These are phyloP conservation scores for Crucibulum parvulum DNA, from an alignment of 1,284 basidiomycete genomes.

Conservation along the genomic window DNA sequence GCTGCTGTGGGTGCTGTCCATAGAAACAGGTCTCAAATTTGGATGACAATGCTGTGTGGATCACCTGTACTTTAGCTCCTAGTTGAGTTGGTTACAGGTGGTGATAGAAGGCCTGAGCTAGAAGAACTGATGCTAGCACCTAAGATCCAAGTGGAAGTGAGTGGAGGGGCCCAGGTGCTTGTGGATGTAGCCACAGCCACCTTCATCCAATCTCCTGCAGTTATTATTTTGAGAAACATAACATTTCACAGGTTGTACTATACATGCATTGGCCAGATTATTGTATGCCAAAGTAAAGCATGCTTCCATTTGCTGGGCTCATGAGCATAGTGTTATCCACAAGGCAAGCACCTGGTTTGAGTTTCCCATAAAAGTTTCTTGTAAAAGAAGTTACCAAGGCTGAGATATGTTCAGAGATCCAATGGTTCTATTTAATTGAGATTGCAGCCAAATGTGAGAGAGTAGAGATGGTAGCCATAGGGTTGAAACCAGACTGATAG, in stretches of 20 bases:
- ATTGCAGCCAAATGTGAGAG: constrained; percentile 91
- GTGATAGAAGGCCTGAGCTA: no score
- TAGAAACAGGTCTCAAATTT: no score
- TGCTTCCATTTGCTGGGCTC: constrained; percentile 92
- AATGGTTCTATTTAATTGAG: constrained; percentile 87
- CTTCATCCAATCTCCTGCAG: no score
- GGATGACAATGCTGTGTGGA: no score
- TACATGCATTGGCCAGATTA: constrained; percentile 5
- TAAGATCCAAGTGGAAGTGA: no score
- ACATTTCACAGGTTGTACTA: constrained; percentile 13
- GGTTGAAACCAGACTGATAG: constrained; percentile 96
- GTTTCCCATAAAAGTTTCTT: constrained; percentile 86
- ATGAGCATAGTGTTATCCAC: constrained; percentile 85
- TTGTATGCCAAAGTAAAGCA: constrained; percentile 85
- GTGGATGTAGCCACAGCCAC: no score
- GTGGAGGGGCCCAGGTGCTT: no score
- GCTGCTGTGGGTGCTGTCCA: no score
- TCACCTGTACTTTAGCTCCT: no score
- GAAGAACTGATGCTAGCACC: no score
- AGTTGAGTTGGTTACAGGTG: no score
- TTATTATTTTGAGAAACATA: not conserved
- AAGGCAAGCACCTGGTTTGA: constrained; percentile 84
- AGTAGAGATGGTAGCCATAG: constrained; percentile 87
- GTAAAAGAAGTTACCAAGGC: constrained; percentile 96
- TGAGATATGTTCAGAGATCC: constrained; percentile 83